Conservation (phyloP, 139 green algal genomes). For the Haematococcus lacustris region DNA sequence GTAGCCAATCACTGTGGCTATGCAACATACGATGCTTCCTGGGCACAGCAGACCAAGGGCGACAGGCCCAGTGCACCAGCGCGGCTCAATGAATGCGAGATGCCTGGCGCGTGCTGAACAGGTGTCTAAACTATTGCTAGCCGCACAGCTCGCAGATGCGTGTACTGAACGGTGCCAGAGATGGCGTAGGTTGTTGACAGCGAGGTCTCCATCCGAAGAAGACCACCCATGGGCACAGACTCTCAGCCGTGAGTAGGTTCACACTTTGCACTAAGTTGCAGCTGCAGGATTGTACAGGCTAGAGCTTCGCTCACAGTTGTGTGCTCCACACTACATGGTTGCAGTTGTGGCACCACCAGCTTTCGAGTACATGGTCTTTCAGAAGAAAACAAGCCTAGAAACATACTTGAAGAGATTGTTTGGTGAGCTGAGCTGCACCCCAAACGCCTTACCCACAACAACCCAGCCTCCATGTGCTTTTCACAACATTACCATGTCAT, state of each 20-base stretch:
- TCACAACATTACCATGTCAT: background rate
- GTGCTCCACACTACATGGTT: background rate
- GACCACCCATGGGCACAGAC: conserved; percentile 59
- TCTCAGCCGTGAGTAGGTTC: conserved; percentile 48
- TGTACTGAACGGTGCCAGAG: no score
- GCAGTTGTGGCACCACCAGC: conserved; percentile 67
- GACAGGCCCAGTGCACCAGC: no score
- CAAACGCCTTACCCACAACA: background rate
- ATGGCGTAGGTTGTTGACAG: background rate
- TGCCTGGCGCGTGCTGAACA: no score
- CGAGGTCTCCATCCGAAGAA: conserved; percentile 58
- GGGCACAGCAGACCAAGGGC: no score
- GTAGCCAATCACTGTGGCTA: no score
- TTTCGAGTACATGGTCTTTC: conserved; percentile 60
- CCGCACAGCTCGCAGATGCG: no score
- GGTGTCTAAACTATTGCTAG: no score
- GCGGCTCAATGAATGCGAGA: no score
- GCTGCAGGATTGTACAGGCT: background rate
- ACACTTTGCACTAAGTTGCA: background rate
- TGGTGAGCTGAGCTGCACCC: conserved; percentile 50
- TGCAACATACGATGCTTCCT: no score
- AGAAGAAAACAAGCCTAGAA: conserved; percentile 84
- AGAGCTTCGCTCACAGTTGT: background rate
- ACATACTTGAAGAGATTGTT: conserved; percentile 99
- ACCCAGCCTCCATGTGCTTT: background rate